Percentiles rank a stretch among this genome's conserved stretches.
Conservation (phyloP, 805 yeast species). For the Scheffersomyces spartinae region DNA sequence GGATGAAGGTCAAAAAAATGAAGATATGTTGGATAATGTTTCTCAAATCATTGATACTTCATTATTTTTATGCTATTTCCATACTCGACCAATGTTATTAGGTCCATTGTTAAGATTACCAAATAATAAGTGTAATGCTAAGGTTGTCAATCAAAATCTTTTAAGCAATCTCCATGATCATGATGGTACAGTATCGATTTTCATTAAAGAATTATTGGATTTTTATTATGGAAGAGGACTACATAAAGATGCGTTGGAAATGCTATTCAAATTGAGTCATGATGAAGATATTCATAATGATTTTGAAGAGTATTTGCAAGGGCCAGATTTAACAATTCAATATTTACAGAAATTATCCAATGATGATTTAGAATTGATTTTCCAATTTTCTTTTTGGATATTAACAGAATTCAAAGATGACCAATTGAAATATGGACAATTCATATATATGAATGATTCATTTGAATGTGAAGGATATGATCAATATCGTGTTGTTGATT, state of each 20-base stretch:
- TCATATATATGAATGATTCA: conserved; percentile 57
- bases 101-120: conserved; percentile 73
- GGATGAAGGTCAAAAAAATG: conserved; percentile 7
- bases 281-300: conserved; percentile 9
- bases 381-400: conserved; percentile 46
- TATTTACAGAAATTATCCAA: conserved; percentile 48
- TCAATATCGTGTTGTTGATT: conserved; percentile 4
- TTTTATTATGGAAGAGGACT: conserved; percentile 54
- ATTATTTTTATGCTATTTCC: conserved; percentile 60
- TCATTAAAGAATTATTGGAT: conserved; percentile 62
- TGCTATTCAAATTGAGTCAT: conserved; percentile 32
- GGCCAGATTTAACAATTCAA: conserved; percentile 36
- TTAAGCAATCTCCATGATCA: conserved; percentile 19
- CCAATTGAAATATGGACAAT: conserved; percentile 23
- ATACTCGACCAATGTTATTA: conserved; percentile 58
- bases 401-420: conserved; percentile 16
- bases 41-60: conserved; percentile 62
- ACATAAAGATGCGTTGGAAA: conserved; percentile 57
- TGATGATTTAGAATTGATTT: conserved; percentile 39
- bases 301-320: conserved; percentile 16
- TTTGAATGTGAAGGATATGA: conserved; percentile 34
- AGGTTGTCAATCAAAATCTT: conserved; percentile 46
- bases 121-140: conserved; percentile 60
- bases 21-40: conserved; percentile 10
- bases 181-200: conserved; percentile 16